Percentiles rank a stretch among this genome's conserved stretches.
phyloP scores from a whole-genome alignment of 331 rosid genomes.

The Telfairia occidentalis region DNA sequence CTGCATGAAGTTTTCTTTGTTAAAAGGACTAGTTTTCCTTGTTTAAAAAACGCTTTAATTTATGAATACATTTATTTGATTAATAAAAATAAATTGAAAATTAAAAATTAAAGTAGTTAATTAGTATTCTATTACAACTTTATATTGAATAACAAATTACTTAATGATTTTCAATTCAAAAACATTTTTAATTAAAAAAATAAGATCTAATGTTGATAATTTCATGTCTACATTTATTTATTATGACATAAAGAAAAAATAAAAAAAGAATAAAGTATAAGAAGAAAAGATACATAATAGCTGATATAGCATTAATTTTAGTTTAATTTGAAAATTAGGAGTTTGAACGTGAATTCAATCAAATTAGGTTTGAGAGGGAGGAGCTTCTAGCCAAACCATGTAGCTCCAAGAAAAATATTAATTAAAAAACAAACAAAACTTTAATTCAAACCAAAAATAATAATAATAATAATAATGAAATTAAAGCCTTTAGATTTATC shows the following conservation, averaged over 20 bases:
- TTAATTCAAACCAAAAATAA: neutral
- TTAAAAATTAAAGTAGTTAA: too few species aligned
- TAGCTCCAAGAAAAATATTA: neutral
- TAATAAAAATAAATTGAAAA: too few species aligned
- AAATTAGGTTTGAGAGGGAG: neutral
- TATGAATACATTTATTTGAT: too few species aligned
- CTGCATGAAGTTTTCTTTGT: neutral
- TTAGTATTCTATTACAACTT: too few species aligned
- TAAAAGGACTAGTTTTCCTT: too few species aligned
- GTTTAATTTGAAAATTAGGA: conserved; percentile 3
- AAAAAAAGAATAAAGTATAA: neutral
- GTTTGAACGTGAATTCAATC: neutral
- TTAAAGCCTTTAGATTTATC: neutral
- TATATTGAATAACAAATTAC: too few species aligned
- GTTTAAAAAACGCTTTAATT: too few species aligned
- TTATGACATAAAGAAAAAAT: neutral
- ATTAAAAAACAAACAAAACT: neutral
- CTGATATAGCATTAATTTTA: conserved; percentile 5
- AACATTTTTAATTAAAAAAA: neutral
- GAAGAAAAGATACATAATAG: neutral
- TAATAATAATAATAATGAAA: too few species aligned
- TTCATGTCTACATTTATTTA: neutral
- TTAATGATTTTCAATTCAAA: too few species aligned
- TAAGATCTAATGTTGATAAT: neutral
- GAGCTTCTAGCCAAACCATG: neutral